Evolutionary conservation across 768 basidiomycete genomes (phyloP).

Genomic region (Trametes gibbosa): DNA sequence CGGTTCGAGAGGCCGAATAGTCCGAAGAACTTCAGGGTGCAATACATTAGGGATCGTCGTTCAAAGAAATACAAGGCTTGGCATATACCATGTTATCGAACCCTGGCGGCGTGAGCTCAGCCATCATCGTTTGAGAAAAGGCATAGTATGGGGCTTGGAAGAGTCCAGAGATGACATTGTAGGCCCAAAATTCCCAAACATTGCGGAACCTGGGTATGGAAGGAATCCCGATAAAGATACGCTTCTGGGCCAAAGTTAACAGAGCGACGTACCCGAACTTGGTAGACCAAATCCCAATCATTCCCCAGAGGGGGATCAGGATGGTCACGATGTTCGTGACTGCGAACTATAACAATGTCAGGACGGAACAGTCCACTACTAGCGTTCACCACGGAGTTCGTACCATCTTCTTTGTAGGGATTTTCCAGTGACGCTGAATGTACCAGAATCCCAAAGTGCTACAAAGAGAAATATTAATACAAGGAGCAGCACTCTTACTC

Average conservation of each 20-base stretch:
- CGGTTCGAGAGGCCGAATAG: constrained; percentile 83
- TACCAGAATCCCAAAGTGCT: constrained; percentile 82
- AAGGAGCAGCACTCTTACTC: not conserved
- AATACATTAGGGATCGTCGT: constrained; percentile 48
- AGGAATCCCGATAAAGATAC: not conserved
- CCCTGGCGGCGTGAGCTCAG: constrained; percentile 82
- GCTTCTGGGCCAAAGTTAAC: not conserved
- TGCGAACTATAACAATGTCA: constrained; percentile 48
- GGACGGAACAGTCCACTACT: too few species aligned
- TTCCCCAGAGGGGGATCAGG: constrained; percentile 81
- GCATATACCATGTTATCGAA: constrained; percentile 71
- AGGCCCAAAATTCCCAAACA: constrained; percentile 86
- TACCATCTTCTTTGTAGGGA: constrained; percentile 81
- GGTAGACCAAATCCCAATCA: constrained; percentile 80
- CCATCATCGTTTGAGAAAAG: constrained; percentile 86
- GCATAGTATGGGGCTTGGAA: constrained; percentile 90
- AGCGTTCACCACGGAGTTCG: not conserved
- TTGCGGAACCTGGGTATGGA: constrained; percentile 83
- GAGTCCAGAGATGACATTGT: constrained; percentile 75
- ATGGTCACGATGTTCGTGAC: constrained; percentile 76
- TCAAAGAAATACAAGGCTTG: not conserved
- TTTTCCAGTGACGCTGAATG: constrained; percentile 75
- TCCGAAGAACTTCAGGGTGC: constrained; percentile 66
- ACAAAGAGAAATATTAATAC: not conserved
- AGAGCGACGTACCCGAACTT: constrained; percentile 56